Percentiles rank a stretch among this genome's conserved stretches.
Conservation (phyloP, 345 rosid genomes). For the Acer campestre region DNA sequence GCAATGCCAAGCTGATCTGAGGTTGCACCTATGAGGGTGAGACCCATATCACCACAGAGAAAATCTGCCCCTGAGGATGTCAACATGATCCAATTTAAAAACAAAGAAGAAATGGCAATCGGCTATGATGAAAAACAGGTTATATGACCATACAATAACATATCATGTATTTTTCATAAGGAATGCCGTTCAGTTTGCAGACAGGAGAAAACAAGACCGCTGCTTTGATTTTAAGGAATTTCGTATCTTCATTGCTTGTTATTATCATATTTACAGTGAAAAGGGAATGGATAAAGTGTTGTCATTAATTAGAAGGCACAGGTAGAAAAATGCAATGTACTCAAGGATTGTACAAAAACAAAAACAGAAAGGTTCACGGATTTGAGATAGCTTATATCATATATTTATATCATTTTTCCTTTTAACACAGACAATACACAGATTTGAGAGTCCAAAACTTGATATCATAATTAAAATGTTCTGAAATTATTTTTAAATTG, state of each 20-base stretch:
- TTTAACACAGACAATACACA: not conserved
- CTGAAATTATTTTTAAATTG: not conserved
- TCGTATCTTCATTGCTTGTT: not conserved
- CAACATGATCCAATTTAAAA: constrained; percentile 15
- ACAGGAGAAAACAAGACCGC: constrained; percentile 7
- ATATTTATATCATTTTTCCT: not conserved
- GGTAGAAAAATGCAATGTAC: not conserved
- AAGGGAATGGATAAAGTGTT: too few relatives aligned
- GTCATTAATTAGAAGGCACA: too few relatives aligned
- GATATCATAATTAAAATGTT: not conserved
- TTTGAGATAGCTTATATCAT: not conserved
- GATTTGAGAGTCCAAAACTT: not conserved
- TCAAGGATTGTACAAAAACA: too few relatives aligned
- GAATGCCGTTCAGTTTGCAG: not conserved
- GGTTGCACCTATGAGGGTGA: constrained; percentile 56
- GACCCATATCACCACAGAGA: constrained; percentile 74
- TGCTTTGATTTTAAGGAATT: not conserved
- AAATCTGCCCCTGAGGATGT: constrained; percentile 75
- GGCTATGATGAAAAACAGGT: not conserved
- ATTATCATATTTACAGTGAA: not conserved
- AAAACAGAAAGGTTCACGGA: not conserved
- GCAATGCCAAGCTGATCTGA: constrained; percentile 96
- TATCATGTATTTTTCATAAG: not conserved
- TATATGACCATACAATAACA: not conserved
- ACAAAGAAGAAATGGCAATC: not conserved